These are phyloP conservation scores for Phaeophleospora eucalypticola DNA, from an alignment of 2,329 filamentous ascomycete genomes.

Conservation along the genomic window DNA sequence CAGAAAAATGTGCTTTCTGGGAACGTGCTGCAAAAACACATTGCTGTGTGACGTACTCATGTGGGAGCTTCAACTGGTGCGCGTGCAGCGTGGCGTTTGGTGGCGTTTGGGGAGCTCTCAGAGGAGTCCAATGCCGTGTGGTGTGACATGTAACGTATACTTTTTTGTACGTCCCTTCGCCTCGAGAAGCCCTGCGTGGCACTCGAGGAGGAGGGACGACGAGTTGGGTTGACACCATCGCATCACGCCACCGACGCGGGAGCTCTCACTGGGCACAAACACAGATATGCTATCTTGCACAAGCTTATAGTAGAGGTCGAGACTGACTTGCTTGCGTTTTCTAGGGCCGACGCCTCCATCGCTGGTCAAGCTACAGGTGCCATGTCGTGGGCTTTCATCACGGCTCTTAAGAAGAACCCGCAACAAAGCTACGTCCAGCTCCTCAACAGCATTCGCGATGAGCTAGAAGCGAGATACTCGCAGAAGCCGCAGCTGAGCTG, in stretches of 20 bases:
- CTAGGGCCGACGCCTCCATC: constrained; percentile 84
- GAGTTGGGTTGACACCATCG: constrained; percentile 30
- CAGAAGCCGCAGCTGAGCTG: constrained; percentile 96
- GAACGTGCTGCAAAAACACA: constrained; percentile 15
- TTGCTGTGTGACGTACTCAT: constrained; percentile 18
- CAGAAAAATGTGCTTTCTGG: too few relatives aligned
- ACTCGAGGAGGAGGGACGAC: constrained; percentile 26
- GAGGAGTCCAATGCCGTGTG: constrained; percentile 10
- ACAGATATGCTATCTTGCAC: not conserved
- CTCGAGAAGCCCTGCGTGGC: constrained; percentile 23
- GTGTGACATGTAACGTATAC: constrained; percentile 20
- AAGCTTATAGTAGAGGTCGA: too few relatives aligned
- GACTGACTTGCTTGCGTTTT: too few relatives aligned
- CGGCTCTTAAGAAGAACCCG: constrained; percentile 82
- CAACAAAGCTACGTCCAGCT: constrained; percentile 95
- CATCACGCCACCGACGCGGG: not conserved
- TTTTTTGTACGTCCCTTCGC: constrained; percentile 23
- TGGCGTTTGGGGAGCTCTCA: constrained; percentile 16
- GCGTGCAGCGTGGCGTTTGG: constrained; percentile 24
- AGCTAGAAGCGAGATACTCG: constrained; percentile 78
- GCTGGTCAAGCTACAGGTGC: constrained; percentile 85
- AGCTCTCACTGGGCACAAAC: not conserved
- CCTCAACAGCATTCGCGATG: constrained; percentile 89
- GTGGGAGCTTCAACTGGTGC: constrained; percentile 4
- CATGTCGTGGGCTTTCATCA: constrained; percentile 98